phyloP scores from a whole-genome alignment of 2,329 filamentous ascomycete genomes.

The Phaeosphaeriaceae sp. region DNA sequence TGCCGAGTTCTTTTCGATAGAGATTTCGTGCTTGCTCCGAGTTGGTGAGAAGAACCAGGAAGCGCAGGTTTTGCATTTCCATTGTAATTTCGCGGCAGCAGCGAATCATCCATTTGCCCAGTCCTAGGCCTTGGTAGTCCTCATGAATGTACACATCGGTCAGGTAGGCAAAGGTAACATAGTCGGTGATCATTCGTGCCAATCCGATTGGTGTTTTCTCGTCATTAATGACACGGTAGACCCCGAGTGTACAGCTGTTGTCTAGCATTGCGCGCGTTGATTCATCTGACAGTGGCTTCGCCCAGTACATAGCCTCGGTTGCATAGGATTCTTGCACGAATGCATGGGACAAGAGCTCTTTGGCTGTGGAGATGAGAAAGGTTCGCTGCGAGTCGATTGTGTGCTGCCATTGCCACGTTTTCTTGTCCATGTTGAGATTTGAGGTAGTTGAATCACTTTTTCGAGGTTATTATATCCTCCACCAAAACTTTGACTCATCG shows the following conservation, averaged over 20 bases:
- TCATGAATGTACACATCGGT: conserved; percentile 72
- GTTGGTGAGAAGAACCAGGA: conserved; percentile 36
- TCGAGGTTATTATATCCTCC: neutral
- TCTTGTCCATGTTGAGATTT: conserved; percentile 25
- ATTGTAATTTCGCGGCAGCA: conserved; percentile 65
- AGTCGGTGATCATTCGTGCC: conserved; percentile 71
- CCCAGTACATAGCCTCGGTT: conserved; percentile 40
- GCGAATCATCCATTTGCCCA: conserved; percentile 69
- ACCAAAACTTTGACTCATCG: neutral
- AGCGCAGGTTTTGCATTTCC: conserved; percentile 65
- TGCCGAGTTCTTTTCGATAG: conserved; percentile 37
- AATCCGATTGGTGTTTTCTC: conserved; percentile 60
- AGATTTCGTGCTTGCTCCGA: conserved; percentile 31
- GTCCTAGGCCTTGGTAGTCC: conserved; percentile 65
- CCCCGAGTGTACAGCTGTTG: conserved; percentile 41
- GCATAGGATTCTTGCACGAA: conserved; percentile 41
- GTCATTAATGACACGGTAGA: conserved; percentile 25
- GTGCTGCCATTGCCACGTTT: conserved; percentile 32
- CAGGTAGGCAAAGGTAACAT: conserved; percentile 70
- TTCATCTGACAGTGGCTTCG: conserved; percentile 28
- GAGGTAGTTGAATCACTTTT: neutral
- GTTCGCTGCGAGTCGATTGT: conserved; percentile 20
- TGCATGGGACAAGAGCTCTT: conserved; percentile 30
- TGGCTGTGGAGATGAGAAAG: conserved; percentile 39
- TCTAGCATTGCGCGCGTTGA: conserved; percentile 34